phyloP scores from a whole-genome alignment of 352 stramenopile genomes.

The Elongisporangium undulatum region DNA sequence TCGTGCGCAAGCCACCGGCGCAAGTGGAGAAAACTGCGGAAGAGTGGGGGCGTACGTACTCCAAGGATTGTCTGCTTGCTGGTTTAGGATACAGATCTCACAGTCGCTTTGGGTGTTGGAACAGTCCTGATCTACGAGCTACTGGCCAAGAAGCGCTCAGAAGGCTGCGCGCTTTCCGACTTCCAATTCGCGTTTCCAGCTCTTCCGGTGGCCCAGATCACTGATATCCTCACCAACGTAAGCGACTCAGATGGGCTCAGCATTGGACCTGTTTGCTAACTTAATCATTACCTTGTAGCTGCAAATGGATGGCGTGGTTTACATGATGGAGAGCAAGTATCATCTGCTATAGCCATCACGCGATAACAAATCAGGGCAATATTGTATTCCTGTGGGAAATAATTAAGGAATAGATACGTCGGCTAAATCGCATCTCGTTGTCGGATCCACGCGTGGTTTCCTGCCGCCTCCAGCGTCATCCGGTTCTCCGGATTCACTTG shows the following conservation, averaged over 20 bases:
- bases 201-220: conserved; percentile 43
- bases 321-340: conserved; percentile 51
- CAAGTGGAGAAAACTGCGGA: conserved; percentile 25
- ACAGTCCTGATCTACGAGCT: conserved; percentile 41
- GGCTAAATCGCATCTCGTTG: conserved; percentile 26
- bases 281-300: conserved; percentile 20
- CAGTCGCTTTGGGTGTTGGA: neutral
- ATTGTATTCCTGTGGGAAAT: conserved; percentile 16
- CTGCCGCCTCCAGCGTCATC: conserved; percentile 54
- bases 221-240: conserved; percentile 55
- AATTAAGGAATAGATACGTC: neutral
- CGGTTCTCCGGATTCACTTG: conserved; percentile 46
- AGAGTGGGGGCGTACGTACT: conserved; percentile 50
- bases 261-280: neutral
- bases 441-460: conserved; percentile 57
- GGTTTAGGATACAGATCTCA: neutral
- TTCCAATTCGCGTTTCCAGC: conserved; percentile 53
- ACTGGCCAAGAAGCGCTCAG: conserved; percentile 22
- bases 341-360: conserved; percentile 27
- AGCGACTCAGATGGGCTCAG: conserved; percentile 2
- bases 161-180: conserved; percentile 40
- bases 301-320: conserved; percentile 63
- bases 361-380: conserved; percentile 15
- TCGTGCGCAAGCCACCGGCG: conserved; percentile 5
- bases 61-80: neutral